These are phyloP conservation scores for Suillus occidentalis DNA, from an alignment of 768 basidiomycete species.

Conservation along the genomic window DNA sequence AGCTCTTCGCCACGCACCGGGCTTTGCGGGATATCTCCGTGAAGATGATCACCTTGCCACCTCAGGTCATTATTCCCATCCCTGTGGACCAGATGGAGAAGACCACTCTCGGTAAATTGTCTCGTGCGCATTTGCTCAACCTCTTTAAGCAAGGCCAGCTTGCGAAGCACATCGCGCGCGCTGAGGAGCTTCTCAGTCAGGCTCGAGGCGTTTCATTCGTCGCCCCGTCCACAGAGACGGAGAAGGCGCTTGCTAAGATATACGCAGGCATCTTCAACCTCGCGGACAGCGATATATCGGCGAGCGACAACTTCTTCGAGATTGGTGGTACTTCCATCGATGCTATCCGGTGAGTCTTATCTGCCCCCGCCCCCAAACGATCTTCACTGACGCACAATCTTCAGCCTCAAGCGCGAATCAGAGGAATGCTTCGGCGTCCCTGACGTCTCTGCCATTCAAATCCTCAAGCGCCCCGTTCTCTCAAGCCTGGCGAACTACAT, in stretches of 20 bases:
- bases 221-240: constrained; percentile 23
- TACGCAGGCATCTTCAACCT: constrained; percentile 35
- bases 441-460: constrained; percentile 38
- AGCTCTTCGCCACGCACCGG: constrained; percentile 27
- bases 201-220: constrained; percentile 26
- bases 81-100: constrained; percentile 38
- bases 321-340: constrained; percentile 44
- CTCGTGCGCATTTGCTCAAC: constrained; percentile 36
- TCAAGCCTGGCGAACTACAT: constrained; percentile 32
- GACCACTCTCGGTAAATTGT: constrained; percentile 45
- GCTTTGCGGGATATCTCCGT: constrained; percentile 29
- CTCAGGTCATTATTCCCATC: constrained; percentile 40
- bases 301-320: constrained; percentile 40
- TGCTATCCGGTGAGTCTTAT: constrained; percentile 21
- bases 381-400: neutral
- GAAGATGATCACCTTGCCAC: constrained; percentile 35
- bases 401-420: constrained; percentile 27
- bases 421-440: constrained; percentile 26
- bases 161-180: constrained; percentile 27
- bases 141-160: constrained; percentile 37
- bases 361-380: too few relatives aligned
- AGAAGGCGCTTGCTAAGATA: constrained; percentile 30
- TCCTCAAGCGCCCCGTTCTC: constrained; percentile 35
- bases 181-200: constrained; percentile 24
- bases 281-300: constrained; percentile 21